Base-by-base conservation (phyloP, 306 rosid genomes). In the Cicer arietinum region DNA sequence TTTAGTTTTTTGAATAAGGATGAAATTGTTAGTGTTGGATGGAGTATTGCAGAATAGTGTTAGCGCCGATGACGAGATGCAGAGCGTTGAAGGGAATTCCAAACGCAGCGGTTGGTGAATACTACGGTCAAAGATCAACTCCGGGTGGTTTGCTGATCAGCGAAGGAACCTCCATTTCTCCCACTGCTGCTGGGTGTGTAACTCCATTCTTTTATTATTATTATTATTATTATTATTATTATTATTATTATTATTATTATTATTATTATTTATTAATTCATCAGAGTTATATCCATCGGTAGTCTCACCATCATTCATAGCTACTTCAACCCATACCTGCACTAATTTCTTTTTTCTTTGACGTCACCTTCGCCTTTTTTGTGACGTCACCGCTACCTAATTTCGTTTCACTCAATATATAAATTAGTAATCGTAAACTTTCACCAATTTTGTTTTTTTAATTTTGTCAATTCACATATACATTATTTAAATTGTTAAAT, bases 31-130 rank as follows among this genome's bases (percentile, higher is more conserved):
- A 12, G 8, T 63, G 25, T 64, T 43, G n/a, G 37, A 22, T 0
- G 22, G 37, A 30, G 6, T 30, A 30, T 0, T 52, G 75, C 69
- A 84, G 88, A 76, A 52, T 84, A 14, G 88, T 81, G 13, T 52
- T 84, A 16, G 88, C 88, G 22, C 88, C 88, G 10, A 84, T 84
- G 88, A 84, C 88, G 3, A 69, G 88, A 80, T 84, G 88, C 73
- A 81, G 88, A 50, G 85, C 88, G 1, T 17, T 84, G 64, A 78
- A 84, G 3, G 77, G 81, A 51, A 74, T 81, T 37, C 88, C 88
- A 39, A 57, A 42, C 3, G 46, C 56, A 6, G 88, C 76, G 0
- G 68, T 69, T 9, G 83, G 53, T 0, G 74, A 81, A 46, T 84
- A 84, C 45, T 84, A 84, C 1, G 5, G 22, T 22, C 88, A 84